Conservation (phyloP, 1,139 yeast species). For the Arxiozyma heterogenica region DNA sequence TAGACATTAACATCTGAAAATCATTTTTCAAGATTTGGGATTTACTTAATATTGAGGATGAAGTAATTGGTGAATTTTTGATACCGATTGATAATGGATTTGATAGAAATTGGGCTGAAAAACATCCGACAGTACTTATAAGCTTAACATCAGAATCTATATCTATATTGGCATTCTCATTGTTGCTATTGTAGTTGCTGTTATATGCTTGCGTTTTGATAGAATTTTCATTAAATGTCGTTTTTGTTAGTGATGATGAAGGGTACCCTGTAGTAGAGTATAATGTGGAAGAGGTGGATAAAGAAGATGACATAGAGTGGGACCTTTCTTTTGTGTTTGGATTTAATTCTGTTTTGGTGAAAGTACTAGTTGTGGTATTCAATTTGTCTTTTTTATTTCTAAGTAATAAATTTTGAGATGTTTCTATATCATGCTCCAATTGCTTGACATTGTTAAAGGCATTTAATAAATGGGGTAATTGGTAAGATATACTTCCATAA, state of each 20-base stretch:
- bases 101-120: neutral
- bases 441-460: slow-evolving; percentile 33
- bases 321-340: neutral
- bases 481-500: slow-evolving; percentile 20
- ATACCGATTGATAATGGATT: neutral
- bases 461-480: slow-evolving; percentile 31
- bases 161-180: neutral
- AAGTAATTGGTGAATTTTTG: neutral
- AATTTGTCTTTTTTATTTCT: neutral
- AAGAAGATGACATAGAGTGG: slow-evolving; percentile 5
- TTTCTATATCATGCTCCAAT: slow-evolving; percentile 27
- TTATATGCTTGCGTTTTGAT: neutral
- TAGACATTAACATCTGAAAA: neutral
- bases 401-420: slow-evolving; percentile 2
- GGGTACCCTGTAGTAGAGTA: neutral
- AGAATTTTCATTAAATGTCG: neutral
- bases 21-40: slow-evolving; percentile 2
- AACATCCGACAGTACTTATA: neutral
- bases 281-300: slow-evolving; percentile 2
- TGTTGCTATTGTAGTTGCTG: neutral
- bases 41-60: neutral
- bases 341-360: neutral
- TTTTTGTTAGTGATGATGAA: neutral
- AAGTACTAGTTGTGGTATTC: neutral
- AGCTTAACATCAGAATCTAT: neutral